Evolutionary conservation across 192 early-diverging fungal species (phyloP).

Genomic region (Rhizophagus clarus): DNA sequence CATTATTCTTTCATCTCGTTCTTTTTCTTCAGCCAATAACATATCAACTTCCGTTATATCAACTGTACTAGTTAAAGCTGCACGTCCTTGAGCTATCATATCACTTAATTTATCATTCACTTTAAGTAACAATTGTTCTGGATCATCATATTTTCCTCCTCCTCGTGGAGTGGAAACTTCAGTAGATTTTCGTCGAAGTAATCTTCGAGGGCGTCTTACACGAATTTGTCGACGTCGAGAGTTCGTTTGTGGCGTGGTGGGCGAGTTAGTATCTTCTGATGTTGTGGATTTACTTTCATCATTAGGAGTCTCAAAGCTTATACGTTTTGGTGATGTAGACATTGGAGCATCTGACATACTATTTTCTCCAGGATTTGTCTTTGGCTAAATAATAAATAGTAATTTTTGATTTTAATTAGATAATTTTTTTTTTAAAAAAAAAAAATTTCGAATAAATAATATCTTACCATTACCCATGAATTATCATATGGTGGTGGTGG

Average conservation of each 20-base stretch:
- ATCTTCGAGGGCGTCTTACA: slow-evolving; percentile 4
- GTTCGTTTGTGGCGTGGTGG: neutral
- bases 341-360: neutral
- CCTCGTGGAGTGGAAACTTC: neutral
- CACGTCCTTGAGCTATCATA: slow-evolving; percentile 27
- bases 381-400: neutral
- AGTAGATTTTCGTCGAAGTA: slow-evolving; percentile 8
- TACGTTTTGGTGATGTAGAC: neutral
- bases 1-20: slow-evolving; percentile 29
- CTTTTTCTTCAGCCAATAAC: slow-evolving; percentile 22
- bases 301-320: neutral
- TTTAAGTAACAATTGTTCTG: slow-evolving; percentile 1
- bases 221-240: slow-evolving; percentile 12
- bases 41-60: slow-evolving; percentile 30
- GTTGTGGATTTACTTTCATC: neutral
- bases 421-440: neutral
- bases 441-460: neutral
- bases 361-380: neutral
- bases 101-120: slow-evolving; percentile 25
- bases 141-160: slow-evolving; percentile 10
- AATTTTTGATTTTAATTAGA: neutral
- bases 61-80: slow-evolving; percentile 26
- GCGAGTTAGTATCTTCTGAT: neutral
- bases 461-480: slow-evolving; percentile 1
- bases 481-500: slow-evolving; percentile 32